A percentile compares a stretch with the other conserved stretches of the same genome.
These are phyloP conservation scores for Dinochytrium kinnereticum DNA, from an alignment of 371 early-diverging fungal genomes.

Conservation along the genomic window DNA sequence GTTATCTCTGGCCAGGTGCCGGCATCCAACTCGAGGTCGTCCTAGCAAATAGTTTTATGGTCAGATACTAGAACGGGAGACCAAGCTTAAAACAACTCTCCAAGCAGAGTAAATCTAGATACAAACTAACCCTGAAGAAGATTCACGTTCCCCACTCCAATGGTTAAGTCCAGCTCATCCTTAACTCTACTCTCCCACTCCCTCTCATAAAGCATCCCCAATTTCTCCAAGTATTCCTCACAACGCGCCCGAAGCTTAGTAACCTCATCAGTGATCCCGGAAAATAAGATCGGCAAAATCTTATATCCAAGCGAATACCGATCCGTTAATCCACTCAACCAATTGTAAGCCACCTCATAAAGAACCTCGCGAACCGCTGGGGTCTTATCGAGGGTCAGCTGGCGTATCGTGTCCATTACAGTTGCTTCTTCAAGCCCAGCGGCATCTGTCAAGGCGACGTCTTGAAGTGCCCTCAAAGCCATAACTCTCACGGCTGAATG, in stretches of 20 bases:
- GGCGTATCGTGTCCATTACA: constrained; percentile 36
- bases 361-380: constrained; percentile 51
- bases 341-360: constrained; percentile 39
- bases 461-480: constrained; percentile 40
- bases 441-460: constrained; percentile 47
- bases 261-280: constrained; percentile 54
- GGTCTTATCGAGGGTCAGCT: constrained; percentile 48
- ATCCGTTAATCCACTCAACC: constrained; percentile 49
- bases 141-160: constrained; percentile 21
- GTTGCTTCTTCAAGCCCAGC: constrained; percentile 41
- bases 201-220: constrained; percentile 53
- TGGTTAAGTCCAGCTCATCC: constrained; percentile 54
- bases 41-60: constrained; percentile 19
- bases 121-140: not conserved
- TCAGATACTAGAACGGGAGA: constrained; percentile 1
- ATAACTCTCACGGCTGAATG: constrained; percentile 53
- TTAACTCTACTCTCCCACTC: constrained; percentile 59
- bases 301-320: constrained; percentile 55
- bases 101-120: not conserved
- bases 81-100: not conserved
- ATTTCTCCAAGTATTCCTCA: constrained; percentile 35
- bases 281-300: constrained; percentile 48
- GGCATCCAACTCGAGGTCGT: constrained; percentile 52
- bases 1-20: constrained; percentile 57
- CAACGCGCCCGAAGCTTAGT: constrained; percentile 31